Conservation (phyloP, 73 alveolate species). For the Breviolum minutum region DNA sequence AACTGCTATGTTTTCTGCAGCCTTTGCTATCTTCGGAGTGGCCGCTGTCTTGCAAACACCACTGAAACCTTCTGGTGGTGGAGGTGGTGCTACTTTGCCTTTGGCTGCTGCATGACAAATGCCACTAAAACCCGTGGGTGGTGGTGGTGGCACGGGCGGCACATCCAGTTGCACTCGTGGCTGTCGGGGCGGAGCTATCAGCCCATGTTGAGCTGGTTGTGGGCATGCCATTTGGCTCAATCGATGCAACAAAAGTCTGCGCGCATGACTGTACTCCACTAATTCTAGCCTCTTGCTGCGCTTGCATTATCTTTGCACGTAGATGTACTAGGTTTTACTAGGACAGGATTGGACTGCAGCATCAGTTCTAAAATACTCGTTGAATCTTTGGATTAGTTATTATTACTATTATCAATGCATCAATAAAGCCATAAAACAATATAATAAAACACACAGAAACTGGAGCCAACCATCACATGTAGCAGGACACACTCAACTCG, state of each 20-base stretch:
- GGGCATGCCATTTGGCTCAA: neutral
- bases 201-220: neutral
- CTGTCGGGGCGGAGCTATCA: constrained; percentile 15
- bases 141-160: neutral
- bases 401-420: no score
- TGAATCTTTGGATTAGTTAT: no score
- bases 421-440: no score
- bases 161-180: constrained; percentile 16
- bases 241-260: neutral
- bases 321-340: neutral
- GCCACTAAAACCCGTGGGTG: constrained; percentile 37
- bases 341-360: neutral
- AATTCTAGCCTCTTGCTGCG: neutral
- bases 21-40: neutral
- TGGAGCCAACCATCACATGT: no score
- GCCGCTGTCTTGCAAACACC: constrained; percentile 35
- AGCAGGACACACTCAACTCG: no score
- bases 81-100: constrained; percentile 4
- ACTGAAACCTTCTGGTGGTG: constrained; percentile 49
- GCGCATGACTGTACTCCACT: neutral
- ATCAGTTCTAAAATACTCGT: neutral
- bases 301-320: neutral
- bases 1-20: neutral
- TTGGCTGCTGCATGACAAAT: neutral
- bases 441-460: no score